Conservation (phyloP, 768 basidiomycete genomes). For the Pleurotus eryngii region DNA sequence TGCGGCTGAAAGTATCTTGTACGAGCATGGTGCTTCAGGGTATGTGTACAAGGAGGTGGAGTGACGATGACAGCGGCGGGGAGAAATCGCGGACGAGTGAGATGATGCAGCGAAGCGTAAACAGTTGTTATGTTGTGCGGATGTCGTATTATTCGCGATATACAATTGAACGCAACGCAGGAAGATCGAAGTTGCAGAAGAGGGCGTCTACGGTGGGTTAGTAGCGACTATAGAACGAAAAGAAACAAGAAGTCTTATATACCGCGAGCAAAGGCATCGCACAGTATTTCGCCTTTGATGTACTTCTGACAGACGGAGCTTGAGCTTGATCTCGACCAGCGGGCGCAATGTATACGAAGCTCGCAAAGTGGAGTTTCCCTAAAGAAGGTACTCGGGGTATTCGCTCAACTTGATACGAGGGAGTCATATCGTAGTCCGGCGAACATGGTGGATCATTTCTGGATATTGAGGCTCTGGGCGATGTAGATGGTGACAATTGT, state of each 20-base stretch:
- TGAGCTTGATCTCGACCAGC: slow-evolving; percentile 1
- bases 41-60: not conserved
- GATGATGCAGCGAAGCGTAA: not conserved
- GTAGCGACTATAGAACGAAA: not conserved
- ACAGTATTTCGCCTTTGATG: not conserved
- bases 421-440: not conserved
- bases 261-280: not conserved
- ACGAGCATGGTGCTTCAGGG: not conserved
- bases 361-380: slow-evolving; percentile 1
- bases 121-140: not conserved
- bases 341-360: not conserved
- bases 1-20: not conserved
- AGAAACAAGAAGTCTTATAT: not conserved
- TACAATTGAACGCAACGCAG: not conserved
- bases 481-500: not conserved
- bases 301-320: not conserved
- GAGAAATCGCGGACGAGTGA: not conserved
- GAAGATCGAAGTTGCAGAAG: not conserved
- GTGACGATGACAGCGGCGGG: not conserved
- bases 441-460: not conserved
- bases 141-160: not conserved
- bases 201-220: not conserved
- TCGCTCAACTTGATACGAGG: not conserved
- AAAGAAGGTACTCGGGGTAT: not conserved
- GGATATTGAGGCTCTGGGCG: not conserved